Percentiles rank a stretch among this genome's conserved stretches.
Conservation (phyloP, 192 early-diverging fungal genomes). For the Umbelopsis isabellina region DNA sequence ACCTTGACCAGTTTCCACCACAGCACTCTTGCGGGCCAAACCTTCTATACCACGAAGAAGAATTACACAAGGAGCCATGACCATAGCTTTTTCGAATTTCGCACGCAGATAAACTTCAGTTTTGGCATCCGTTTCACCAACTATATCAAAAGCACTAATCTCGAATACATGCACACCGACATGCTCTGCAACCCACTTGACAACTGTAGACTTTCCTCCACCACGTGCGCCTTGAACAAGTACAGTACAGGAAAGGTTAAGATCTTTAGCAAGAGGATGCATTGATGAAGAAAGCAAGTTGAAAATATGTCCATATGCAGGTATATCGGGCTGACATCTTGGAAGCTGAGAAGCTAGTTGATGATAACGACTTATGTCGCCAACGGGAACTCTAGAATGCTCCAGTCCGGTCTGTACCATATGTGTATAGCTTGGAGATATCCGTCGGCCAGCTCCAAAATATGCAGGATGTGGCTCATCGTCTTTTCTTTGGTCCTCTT, state of each 20-base stretch:
- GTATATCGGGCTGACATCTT: conserved; percentile 34
- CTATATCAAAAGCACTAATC: conserved; percentile 78
- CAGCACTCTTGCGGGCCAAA: conserved; percentile 63
- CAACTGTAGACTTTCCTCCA: conserved; percentile 78
- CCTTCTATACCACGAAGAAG: conserved; percentile 82
- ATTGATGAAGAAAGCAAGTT: conserved; percentile 71
- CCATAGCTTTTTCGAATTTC: conserved; percentile 77
- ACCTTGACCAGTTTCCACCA: conserved; percentile 61
- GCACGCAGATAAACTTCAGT: conserved; percentile 74
- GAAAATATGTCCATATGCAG: conserved; percentile 51
- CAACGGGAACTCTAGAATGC: conserved; percentile 58
- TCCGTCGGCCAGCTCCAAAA: conserved; percentile 39
- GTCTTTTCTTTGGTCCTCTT: conserved; percentile 21
- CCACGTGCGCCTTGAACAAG: conserved; percentile 83
- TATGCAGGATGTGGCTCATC: conserved; percentile 28
- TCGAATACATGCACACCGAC: conserved; percentile 81
- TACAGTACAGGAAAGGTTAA: conserved; percentile 70
- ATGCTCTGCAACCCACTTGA: conserved; percentile 66
- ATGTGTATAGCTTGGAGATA: conserved; percentile 58
- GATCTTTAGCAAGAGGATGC: conserved; percentile 71
- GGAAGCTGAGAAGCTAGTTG: conserved; percentile 39
- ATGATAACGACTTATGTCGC: conserved; percentile 31
- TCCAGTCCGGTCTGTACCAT: conserved; percentile 69
- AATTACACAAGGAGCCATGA: conserved; percentile 82
- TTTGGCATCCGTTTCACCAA: conserved; percentile 81